phyloP scores from a whole-genome alignment of 306 rosid genomes.

The Dalbergia cochinchinensis region DNA sequence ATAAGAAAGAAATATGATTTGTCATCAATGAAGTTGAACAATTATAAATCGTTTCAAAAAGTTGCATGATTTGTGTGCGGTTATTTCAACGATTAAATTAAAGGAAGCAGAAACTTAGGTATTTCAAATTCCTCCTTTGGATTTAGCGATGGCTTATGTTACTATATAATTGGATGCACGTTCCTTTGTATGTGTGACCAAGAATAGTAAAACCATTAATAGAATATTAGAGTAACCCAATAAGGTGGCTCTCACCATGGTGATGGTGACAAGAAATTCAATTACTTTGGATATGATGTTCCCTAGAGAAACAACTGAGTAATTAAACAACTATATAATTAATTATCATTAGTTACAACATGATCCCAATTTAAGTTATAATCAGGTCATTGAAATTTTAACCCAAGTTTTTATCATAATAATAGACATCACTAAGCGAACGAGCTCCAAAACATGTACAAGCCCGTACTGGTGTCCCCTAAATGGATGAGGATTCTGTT shows the following conservation, averaged over 20 bases:
- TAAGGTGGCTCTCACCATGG: conserved; percentile 44
- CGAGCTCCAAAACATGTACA: conserved; percentile 45
- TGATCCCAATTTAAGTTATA: conserved; percentile 19
- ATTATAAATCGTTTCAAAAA: neutral
- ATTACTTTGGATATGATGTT: conserved; percentile 38
- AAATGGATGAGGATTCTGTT: conserved; percentile 41
- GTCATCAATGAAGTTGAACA: too few species aligned
- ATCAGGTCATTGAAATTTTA: conserved; percentile 36
- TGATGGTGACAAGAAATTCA: conserved; percentile 48
- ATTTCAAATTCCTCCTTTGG: conserved; percentile 25
- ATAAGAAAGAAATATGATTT: too few species aligned
- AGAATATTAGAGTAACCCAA: conserved; percentile 32
- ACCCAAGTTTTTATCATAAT: conserved; percentile 23
- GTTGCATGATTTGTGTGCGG: neutral
- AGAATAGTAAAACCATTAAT: conserved; percentile 41
- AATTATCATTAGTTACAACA: conserved; percentile 7
- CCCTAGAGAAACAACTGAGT: conserved; percentile 23
- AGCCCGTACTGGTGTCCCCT: conserved; percentile 45
- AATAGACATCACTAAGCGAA: neutral
- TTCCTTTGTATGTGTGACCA: neutral
- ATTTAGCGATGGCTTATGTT: conserved; percentile 16
- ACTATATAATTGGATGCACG: conserved; percentile 36
- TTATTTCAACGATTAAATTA: neutral
- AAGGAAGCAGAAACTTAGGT: conserved; percentile 14
- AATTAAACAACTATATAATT: conserved; percentile 17